Evolutionary conservation across 1,139 yeast species (phyloP), one percentile per base, ranked within the genome.

Genomic region (Pneumocystis canis): DNA sequence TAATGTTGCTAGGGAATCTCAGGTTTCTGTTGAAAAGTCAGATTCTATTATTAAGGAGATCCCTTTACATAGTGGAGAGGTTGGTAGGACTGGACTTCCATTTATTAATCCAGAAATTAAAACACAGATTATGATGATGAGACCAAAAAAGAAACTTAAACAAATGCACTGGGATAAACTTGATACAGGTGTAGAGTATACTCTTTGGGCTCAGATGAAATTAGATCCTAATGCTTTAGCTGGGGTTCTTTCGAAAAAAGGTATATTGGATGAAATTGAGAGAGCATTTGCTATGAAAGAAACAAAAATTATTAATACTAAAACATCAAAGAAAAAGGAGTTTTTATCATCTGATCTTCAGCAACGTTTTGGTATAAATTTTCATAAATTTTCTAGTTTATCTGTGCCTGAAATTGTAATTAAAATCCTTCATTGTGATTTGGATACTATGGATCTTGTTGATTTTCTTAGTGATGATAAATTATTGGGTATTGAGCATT

Each of bases 121-220:
- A 37, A 60, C 58, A 16, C 58, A 57, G 28, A 57, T 60, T 18
- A 58, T 35, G 47, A 67, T 69, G 7, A 65, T 70, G 37, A 77
- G 85, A 63, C 87, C 94, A 3, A 80, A 80, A 63, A 76, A 81
- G 20, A 85, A 84, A 67, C 78, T 92, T 69, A 92, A 90, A 72
- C 97, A 90, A 71, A 84, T 92, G 79, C 98, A 92, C 72, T 92
- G 97, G 97, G 96, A 90, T 68, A 87, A 83, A 71, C 78, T 92
- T 59, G 70, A 68, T 20, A 78, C 79, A 60, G 71, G 75, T 41
- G 83, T 88, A 59, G 81, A 84, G 58, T 80, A 84, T 58, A 90
- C 97, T 0, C 82, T 92, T 63, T 92, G 98, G 98, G 79, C 78
- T n/a, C 82, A 80, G 54, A 75, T 79, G 35, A 79, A 79, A 60